Evolutionary conservation across 177 flowering plant species (phyloP), one percentile per base, ranked within the genome.

Genomic region (Vitis hybrid): DNA sequence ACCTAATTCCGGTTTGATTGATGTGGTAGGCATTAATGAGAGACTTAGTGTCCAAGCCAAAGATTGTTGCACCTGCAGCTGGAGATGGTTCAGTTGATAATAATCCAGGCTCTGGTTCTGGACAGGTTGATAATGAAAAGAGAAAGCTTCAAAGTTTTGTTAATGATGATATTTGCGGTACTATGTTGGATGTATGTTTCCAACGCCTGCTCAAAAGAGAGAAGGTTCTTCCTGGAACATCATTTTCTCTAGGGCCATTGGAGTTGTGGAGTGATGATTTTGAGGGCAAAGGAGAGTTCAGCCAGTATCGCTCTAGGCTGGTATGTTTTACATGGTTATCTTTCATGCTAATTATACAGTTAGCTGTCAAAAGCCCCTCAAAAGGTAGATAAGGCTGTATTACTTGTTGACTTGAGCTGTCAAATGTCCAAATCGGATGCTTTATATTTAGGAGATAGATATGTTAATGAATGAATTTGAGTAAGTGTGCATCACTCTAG

Each of bases 211-310:
- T 93, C 57, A 89, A 87, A 82, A 88, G 74, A 75, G 97, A 89
- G 75, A 92, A 87, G 72, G 72, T 84, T 74, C 78, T 68, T 73
- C 75, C 84, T 70, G 94, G 74, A 62, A 70, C 77, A 13, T 32
- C 76, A 59, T 65, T 75, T 61, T 70, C 83, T 66, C 71, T 84
- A 56, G 97, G 94, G 23, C 62, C 83, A 34, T 65, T 96, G 73
- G 99, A 96, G 81, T 70, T 96, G 69, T 96, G 98, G 98, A 92
- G 90, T 85, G 91, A 94, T 80, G 97, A 85, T 73, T 83, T 88
- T 79, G 98, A 92, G 72, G 90, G 93, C 76, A 91, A 85, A 84
- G 94, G 91, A 34, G 94, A 89, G 34, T 96, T 91, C 68, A 75
- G 98, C 74, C 92, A 87, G 58, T 92, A 92, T 73, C 99, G 98